Evolutionary conservation across 768 basidiomycete species (phyloP).

Genomic region (Kondoa subrosea): DNA sequence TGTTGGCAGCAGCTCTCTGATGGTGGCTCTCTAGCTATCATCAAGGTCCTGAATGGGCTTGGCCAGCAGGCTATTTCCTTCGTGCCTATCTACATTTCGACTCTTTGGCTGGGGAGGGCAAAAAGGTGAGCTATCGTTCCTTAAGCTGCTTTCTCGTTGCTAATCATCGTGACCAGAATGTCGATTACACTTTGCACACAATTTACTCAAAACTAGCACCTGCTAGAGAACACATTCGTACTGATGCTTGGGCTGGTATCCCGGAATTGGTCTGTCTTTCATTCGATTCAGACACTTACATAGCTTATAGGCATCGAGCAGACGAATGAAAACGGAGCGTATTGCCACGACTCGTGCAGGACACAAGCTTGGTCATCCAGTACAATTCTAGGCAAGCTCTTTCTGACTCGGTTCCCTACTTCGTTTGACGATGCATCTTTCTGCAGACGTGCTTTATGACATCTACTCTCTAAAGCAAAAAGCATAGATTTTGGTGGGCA

Average conservation of each 20-base stretch:
- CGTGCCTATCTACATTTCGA: slow-evolving; percentile 86
- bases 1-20: slow-evolving; percentile 8
- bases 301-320: not conserved
- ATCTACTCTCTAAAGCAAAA: not conserved
- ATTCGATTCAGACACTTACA: not conserved
- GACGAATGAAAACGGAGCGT: slow-evolving; percentile 65
- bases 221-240: slow-evolving; percentile 54
- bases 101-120: slow-evolving; percentile 47
- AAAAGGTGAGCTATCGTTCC: slow-evolving; percentile 41
- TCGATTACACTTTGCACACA: slow-evolving; percentile 55
- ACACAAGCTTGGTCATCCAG: slow-evolving; percentile 96
- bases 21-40: slow-evolving; percentile 7
- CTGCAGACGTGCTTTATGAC: slow-evolving; percentile 2
- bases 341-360: slow-evolving; percentile 71
- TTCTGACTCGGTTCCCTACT: not conserved
- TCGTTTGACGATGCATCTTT: not conserved
- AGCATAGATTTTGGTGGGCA: not conserved
- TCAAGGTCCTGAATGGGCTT: slow-evolving; percentile 25
- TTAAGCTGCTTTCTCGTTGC: not conserved
- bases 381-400: slow-evolving; percentile 47
- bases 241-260: slow-evolving; percentile 78
- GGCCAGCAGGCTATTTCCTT: slow-evolving; percentile 60
- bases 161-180: slow-evolving; percentile 39
- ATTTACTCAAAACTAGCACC: slow-evolving; percentile 56
- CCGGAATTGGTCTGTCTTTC: slow-evolving; percentile 44